Conservation (phyloP, 805 yeast genomes). For the Babjeviella inositovora region DNA sequence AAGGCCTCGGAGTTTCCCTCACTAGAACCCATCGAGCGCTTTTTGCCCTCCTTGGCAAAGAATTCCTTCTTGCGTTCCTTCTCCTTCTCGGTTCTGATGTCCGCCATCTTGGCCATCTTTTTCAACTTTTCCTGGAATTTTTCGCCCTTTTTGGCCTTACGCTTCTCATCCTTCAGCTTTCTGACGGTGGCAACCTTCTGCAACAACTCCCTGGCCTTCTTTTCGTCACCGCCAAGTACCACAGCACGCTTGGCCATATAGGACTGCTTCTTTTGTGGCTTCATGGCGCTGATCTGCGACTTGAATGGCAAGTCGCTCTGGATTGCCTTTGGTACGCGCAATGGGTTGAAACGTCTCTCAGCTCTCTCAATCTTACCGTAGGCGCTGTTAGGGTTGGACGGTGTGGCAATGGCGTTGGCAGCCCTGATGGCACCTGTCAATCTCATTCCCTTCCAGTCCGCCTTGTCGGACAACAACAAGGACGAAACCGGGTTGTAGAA, state of each 20-base stretch:
- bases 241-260: constrained; percentile 87
- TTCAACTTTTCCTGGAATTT: constrained; percentile 64
- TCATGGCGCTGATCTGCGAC: constrained; percentile 80
- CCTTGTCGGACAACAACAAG: constrained; percentile 56
- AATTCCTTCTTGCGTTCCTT: constrained; percentile 78
- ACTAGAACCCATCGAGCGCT: constrained; percentile 25
- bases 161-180: constrained; percentile 73
- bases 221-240: constrained; percentile 81
- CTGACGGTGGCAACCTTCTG: constrained; percentile 76
- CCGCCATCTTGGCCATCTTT: constrained; percentile 62
- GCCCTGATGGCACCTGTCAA: constrained; percentile 90
- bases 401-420: constrained; percentile 48
- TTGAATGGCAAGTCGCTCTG: constrained; percentile 76
- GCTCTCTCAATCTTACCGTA: constrained; percentile 65
- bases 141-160: constrained; percentile 54
- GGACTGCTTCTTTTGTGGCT: constrained; percentile 71
- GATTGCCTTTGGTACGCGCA: constrained; percentile 70
- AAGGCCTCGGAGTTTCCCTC: constrained; percentile 8
- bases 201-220: constrained; percentile 80
- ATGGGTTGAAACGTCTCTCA: constrained; percentile 74
- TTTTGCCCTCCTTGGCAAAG: constrained; percentile 58
- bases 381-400: constrained; percentile 31
- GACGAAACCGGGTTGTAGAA: constrained; percentile 97
- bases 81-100: constrained; percentile 55
- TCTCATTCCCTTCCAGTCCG: constrained; percentile 93